phyloP scores from a whole-genome alignment of 2,329 filamentous ascomycete species.

The Pseudogymnoascus sp. region DNA sequence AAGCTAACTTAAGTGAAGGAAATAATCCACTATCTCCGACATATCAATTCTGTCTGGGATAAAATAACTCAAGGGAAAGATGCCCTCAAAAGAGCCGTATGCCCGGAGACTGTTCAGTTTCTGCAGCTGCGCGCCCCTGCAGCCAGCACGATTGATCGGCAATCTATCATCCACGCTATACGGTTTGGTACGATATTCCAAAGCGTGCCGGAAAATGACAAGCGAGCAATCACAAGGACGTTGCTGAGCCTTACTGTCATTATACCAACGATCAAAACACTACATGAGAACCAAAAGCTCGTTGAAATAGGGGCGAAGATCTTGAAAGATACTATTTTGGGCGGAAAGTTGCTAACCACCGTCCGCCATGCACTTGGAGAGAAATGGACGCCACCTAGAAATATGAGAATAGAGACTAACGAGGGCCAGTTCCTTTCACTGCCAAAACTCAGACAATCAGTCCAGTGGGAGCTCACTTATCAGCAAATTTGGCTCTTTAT shows the following conservation, averaged over 20 bases:
- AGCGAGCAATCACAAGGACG: neutral
- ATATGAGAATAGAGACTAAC: neutral
- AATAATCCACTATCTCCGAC: neutral
- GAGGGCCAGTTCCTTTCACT: slow-evolving; percentile 1
- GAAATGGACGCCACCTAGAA: neutral
- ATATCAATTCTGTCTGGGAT: neutral
- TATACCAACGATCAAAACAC: neutral
- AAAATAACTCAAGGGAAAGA: neutral
- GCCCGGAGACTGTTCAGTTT: slow-evolving; percentile 9
- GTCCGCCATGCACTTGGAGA: neutral
- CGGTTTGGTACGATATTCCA: neutral
- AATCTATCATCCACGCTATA: slow-evolving; percentile 8
- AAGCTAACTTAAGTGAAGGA: neutral
- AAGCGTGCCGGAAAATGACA: neutral
- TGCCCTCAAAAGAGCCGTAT: slow-evolving; percentile 1
- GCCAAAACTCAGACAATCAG: neutral
- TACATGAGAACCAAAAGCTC: neutral
- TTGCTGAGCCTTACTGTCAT: neutral
- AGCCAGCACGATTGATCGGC: neutral
- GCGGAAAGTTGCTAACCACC: neutral
- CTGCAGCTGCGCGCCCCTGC: slow-evolving; percentile 6
- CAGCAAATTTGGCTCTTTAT: slow-evolving; percentile 10
- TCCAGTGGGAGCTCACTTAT: slow-evolving; percentile 6
- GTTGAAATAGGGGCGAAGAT: neutral
- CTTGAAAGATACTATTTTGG: neutral